These are phyloP conservation scores for Penicillium brasilianum DNA, from an alignment of 2,329 filamentous ascomycete genomes.

Conservation along the genomic window DNA sequence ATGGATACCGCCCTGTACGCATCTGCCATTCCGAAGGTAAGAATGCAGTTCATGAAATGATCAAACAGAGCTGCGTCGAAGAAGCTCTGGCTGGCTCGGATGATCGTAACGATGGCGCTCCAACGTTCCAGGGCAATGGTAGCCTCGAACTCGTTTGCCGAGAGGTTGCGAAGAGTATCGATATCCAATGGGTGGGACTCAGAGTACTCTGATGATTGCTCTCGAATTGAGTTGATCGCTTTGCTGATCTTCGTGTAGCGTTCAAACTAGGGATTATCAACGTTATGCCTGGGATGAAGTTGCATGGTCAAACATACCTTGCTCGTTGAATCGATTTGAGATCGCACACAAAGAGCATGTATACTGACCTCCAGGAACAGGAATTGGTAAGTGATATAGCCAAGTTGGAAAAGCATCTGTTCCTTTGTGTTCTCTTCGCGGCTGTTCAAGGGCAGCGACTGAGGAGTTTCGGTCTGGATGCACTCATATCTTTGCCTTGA, in stretches of 20 bases:
- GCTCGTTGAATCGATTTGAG: background rate
- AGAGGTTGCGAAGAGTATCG: background rate
- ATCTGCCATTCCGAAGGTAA: background rate
- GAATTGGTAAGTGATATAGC: background rate
- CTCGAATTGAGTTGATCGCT: conserved; percentile 1
- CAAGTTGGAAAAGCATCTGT: background rate
- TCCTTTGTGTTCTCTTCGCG: background rate
- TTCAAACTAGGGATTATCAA: background rate
- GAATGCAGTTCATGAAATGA: background rate
- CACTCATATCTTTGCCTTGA: background rate
- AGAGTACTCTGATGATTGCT: background rate
- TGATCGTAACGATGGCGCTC: background rate
- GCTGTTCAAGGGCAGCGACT: background rate
- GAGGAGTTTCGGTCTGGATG: background rate
- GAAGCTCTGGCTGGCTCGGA: background rate
- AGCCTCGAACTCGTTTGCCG: background rate
- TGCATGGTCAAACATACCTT: background rate
- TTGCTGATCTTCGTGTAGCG: background rate
- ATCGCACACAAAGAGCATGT: background rate
- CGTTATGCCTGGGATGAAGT: no score
- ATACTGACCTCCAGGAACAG: background rate
- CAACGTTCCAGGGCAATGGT: background rate
- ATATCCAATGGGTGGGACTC: background rate
- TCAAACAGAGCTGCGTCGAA: background rate
- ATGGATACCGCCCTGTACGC: background rate